Base-by-base conservation (phyloP, 441 rosid genomes). In the Brassica hybrid region DNA sequence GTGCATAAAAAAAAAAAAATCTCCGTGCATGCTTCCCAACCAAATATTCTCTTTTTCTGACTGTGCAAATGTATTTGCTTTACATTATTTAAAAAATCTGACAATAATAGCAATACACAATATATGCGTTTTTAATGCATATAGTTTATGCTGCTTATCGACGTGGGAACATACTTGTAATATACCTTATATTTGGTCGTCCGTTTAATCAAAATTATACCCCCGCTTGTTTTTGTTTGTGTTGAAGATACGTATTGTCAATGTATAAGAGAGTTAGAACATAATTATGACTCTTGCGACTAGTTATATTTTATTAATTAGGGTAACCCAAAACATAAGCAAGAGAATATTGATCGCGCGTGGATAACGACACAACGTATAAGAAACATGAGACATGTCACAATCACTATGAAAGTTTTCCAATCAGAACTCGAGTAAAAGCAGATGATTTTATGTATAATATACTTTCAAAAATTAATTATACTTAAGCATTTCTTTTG, bases 231-330 rank as follows among this genome's bases (percentile, higher is more conserved):
- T 19, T 56, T 18, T 77, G 7, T 52, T 16, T n/a, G 21, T 25
- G 76, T 50, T n/a, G 45, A 78, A 72, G 81, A 78, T 78, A 59
- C 58, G 58, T 59, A 78, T 72, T 30, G 30, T 65, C 62, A 56
- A 59, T 66, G 48, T 72, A 57, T 19, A 65, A 41, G 41, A 52
- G 66, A 71, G 43, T 71, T 21, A 23, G 69, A 23, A 23, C 27
- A 23, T 23, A 23, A 23, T 23, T 23, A 23, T 23, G 27, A 23
- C 27, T 23, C 27, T 23, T 23, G 27, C 2, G 27, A 23, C 27
- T 23, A 2, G 27, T 23, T 23, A 23, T 23, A 23, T 23, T 23
- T 23, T 23, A 23, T 23, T 23, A 23, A 23, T n/a, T n/a, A n/a
- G n/a, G n/a, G 3, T 23, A 23, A 23, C 27, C 27, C 27, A 23